A percentile compares a stretch with the other conserved stretches of the same genome.
Evolutionary conservation across 1,284 basidiomycete species (phyloP).

Genomic region (Dichomitus squalens): DNA sequence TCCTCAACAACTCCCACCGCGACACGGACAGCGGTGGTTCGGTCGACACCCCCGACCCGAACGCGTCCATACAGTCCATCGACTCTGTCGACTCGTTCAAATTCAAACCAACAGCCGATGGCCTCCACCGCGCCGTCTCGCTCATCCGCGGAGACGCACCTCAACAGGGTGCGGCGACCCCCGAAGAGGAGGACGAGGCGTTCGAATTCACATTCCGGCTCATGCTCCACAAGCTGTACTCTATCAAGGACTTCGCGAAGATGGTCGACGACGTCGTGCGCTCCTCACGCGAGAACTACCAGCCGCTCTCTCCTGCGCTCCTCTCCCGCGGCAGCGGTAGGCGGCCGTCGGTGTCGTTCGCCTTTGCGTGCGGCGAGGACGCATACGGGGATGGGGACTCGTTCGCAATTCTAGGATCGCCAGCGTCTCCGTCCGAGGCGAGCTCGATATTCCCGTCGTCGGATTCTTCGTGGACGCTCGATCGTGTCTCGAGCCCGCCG

Average conservation of each 20-base stretch:
- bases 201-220: slow-evolving; percentile 60
- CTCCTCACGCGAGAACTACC: slow-evolving; percentile 41
- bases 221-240: slow-evolving; percentile 66
- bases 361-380: neutral
- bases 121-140: slow-evolving; percentile 19
- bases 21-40: neutral
- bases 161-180: neutral
- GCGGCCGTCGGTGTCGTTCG: slow-evolving; percentile 9
- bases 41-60: neutral
- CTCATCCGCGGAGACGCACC: slow-evolving; percentile 14
- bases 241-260: slow-evolving; percentile 58
- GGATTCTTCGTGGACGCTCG: slow-evolving; percentile 13
- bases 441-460: slow-evolving; percentile 10
- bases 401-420: slow-evolving; percentile 4
- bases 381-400: slow-evolving; percentile 9
- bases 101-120: slow-evolving; percentile 17
- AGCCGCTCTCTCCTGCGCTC: slow-evolving; percentile 8
- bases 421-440: slow-evolving; percentile 8
- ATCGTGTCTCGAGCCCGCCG: neutral
- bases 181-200: slow-evolving; percentile 21
- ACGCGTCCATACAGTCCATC: slow-evolving; percentile 8
- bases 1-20: neutral
- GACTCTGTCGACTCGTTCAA: slow-evolving; percentile 12
- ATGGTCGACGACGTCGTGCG: slow-evolving; percentile 59
- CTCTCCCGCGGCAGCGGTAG: neutral